These are phyloP conservation scores for Suhomyces maxii DNA, from an alignment of 1,139 yeast species.

Conservation along the genomic window DNA sequence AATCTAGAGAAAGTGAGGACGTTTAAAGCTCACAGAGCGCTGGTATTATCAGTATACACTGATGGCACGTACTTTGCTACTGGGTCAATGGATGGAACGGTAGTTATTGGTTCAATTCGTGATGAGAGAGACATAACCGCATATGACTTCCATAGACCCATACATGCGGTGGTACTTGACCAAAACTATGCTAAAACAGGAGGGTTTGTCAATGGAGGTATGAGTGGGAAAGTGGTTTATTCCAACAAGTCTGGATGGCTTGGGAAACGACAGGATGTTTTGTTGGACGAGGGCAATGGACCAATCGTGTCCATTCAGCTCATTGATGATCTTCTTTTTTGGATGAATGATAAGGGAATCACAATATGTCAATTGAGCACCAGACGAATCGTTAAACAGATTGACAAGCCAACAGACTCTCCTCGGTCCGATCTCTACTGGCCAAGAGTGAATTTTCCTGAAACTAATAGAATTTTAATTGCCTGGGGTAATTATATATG, in stretches of 20 bases:
- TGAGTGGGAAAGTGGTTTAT: conserved; percentile 76
- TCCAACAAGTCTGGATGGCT: conserved; percentile 79
- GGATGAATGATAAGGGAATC: conserved; percentile 88
- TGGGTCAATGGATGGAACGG: conserved; percentile 92
- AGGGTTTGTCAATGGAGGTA: conserved; percentile 84
- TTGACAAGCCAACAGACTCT: conserved; percentile 58
- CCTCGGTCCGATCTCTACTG: conserved; percentile 81
- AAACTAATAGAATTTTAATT: conserved; percentile 64
- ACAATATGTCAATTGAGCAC: conserved; percentile 54
- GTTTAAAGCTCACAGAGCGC: conserved; percentile 82
- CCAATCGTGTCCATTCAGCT: conserved; percentile 68
- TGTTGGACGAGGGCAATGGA: conserved; percentile 62
- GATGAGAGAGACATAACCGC: conserved; percentile 69
- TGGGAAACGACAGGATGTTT: conserved; percentile 71
- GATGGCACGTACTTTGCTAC: conserved; percentile 79
- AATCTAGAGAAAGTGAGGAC: conserved; percentile 64
- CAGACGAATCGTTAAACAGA: conserved; percentile 44
- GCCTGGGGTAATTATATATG: conserved; percentile 87
- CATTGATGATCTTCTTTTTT: conserved; percentile 64
- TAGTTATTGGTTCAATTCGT: conserved; percentile 69
- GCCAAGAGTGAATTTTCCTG: conserved; percentile 74
- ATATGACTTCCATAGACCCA: conserved; percentile 83
- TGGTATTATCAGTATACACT: conserved; percentile 68
- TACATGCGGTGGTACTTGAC: conserved; percentile 83
- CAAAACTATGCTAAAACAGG: conserved; percentile 60